Conservation (phyloP, 371 early-diverging fungal genomes). For the Furculomyces boomerangus region DNA sequence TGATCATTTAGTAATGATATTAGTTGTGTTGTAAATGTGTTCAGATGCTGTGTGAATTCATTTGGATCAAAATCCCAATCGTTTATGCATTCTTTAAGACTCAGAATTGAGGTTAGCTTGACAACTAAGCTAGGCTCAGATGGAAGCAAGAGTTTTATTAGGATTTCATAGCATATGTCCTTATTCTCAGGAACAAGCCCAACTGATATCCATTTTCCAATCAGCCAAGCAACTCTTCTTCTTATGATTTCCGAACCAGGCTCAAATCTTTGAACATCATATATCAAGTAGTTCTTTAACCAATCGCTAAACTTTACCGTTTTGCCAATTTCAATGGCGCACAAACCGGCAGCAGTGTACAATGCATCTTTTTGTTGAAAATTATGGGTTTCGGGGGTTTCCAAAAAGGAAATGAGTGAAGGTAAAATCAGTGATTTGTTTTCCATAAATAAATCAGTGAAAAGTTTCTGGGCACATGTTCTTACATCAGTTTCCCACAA, state of each 20-base stretch:
- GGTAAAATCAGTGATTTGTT: conserved; percentile 7
- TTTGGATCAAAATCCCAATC: conserved; percentile 76
- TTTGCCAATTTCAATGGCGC: conserved; percentile 68
- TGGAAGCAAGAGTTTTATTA: conserved; percentile 9
- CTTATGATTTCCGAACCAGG: conserved; percentile 5
- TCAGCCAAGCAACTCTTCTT: conserved; percentile 59
- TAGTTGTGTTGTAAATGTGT: conserved; percentile 33
- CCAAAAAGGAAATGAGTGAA: conserved; percentile 4
- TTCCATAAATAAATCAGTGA: conserved; percentile 46
- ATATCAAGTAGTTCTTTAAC: conserved; percentile 35
- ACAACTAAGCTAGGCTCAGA: conserved; percentile 41
- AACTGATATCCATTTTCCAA: conserved; percentile 61
- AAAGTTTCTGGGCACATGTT: conserved; percentile 67
- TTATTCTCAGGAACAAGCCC: background rate
- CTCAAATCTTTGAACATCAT: background rate
- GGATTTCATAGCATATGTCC: background rate
- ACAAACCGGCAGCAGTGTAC: conserved; percentile 60
- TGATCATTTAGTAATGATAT: conserved; percentile 38
- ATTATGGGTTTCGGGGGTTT: conserved; percentile 22
- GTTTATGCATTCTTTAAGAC: conserved; percentile 45
- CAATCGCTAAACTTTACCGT: conserved; percentile 64
- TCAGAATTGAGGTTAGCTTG: conserved; percentile 60
- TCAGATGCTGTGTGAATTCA: conserved; percentile 49
- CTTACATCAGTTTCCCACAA: conserved; percentile 71
- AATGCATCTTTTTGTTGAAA: conserved; percentile 64